Conservation (phyloP, 306 rosid species). For the Trifolium fragiferum region DNA sequence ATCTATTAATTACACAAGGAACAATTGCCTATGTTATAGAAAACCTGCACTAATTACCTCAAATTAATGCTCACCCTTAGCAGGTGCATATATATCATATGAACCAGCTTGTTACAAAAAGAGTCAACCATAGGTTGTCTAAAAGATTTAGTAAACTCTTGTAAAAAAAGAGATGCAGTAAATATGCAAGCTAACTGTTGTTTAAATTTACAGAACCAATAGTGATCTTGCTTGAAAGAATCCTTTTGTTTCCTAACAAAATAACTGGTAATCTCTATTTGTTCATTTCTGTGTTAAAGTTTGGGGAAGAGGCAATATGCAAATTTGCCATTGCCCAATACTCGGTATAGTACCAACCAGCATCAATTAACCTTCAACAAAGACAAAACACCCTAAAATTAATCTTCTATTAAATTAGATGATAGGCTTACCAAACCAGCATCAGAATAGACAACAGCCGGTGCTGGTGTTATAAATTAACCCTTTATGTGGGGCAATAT, state of each 20-base stretch:
- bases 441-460: neutral
- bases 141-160: neutral
- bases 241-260: neutral
- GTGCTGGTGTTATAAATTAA: conserved; percentile 12
- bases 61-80: neutral
- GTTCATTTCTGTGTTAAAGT: neutral
- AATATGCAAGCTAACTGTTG: conserved; percentile 2
- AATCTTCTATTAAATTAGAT: neutral
- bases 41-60: conserved; percentile 4
- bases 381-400: neutral
- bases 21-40: conserved; percentile 14
- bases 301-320: neutral
- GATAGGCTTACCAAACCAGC: conserved; percentile 12
- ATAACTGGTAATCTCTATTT: neutral
- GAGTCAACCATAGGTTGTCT: neutral
- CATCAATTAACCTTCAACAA: neutral
- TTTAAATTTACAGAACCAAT: neutral
- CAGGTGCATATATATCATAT: neutral
- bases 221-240: neutral
- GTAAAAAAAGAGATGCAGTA: no score
- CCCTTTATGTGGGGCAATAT: neutral
- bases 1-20: conserved; percentile 1
- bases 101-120: neutral
- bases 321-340: neutral
- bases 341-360: neutral